These are phyloP conservation scores for Neoboletus subvelutipes DNA, from an alignment of 768 basidiomycete species.

Conservation along the genomic window DNA sequence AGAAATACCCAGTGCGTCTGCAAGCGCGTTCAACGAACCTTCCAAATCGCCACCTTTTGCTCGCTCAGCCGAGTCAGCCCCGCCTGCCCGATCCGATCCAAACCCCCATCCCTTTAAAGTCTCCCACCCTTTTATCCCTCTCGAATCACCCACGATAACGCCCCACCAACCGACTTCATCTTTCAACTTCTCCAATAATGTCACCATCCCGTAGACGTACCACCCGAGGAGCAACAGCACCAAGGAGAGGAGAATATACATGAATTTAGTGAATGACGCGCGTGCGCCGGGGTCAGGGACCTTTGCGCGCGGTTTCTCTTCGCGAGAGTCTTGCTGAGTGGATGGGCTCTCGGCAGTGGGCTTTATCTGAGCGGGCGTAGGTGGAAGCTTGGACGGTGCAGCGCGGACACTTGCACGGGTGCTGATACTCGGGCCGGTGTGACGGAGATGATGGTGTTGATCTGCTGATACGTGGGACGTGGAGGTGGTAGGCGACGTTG, in stretches of 20 bases:
- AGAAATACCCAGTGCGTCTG: constrained; percentile 60
- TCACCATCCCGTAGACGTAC: constrained; percentile 48
- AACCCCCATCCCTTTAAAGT: constrained; percentile 1
- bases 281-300: constrained; percentile 5
- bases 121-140: background rate
- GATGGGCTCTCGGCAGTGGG: background rate
- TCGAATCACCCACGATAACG: constrained; percentile 4
- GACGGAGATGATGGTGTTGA: constrained; percentile 18
- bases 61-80: background rate
- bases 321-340: background rate
- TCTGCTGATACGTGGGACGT: constrained; percentile 8
- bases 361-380: background rate
- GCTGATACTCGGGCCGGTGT: constrained; percentile 17
- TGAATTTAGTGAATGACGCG: constrained; percentile 36
- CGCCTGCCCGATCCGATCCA: constrained; percentile 5
- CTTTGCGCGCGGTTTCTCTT: background rate
- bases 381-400: constrained; percentile 1
- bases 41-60: constrained; percentile 42
- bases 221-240: constrained; percentile 45
- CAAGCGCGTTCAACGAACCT: constrained; percentile 56
- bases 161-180: constrained; percentile 63
- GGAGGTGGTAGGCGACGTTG: constrained; percentile 9
- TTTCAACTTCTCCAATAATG: constrained; percentile 44
- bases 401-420: constrained; percentile 1
- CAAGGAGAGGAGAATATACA: constrained; percentile 46